Evolutionary conservation across 129 eudicot genomes (phyloP).

Genomic region (Pittosporum tobira): DNA sequence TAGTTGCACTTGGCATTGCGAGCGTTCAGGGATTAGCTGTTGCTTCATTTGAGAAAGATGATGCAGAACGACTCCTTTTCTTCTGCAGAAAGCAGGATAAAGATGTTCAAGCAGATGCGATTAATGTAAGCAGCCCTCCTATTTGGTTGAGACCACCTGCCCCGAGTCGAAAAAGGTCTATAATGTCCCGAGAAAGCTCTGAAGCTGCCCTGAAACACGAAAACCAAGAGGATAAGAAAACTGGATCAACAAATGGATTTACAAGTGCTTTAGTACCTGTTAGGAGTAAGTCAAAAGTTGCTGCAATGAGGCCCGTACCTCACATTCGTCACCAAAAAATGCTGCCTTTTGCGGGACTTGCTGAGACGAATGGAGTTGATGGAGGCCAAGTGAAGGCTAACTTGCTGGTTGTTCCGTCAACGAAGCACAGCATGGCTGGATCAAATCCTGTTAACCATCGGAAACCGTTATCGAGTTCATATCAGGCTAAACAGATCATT

Average conservation of each 20-base stretch:
- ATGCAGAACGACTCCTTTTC: slow-evolving; percentile 78
- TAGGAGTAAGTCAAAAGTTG: slow-evolving; percentile 58
- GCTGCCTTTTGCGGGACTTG: slow-evolving; percentile 69
- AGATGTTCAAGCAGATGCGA: slow-evolving; percentile 11
- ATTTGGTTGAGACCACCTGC: slow-evolving; percentile 86
- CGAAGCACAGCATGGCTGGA: slow-evolving; percentile 46
- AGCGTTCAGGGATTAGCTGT: slow-evolving; percentile 91
- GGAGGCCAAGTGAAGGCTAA: slow-evolving; percentile 44
- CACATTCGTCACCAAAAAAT: slow-evolving; percentile 69
- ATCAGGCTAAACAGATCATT: slow-evolving; percentile 74
- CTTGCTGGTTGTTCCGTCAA: slow-evolving; percentile 28
- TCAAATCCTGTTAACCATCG: slow-evolving; percentile 52
- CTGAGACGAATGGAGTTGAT: slow-evolving; percentile 54
- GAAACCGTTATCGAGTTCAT: slow-evolving; percentile 51
- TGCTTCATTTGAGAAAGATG: slow-evolving; percentile 90
- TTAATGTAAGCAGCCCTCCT: slow-evolving; percentile 31
- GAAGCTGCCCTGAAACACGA: slow-evolving; percentile 21
- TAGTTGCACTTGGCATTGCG: slow-evolving; percentile 87
- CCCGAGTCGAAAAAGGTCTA: slow-evolving; percentile 61
- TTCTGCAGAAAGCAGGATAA: slow-evolving; percentile 36
- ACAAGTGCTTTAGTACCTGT: slow-evolving; percentile 15
- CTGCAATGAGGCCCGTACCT: slow-evolving; percentile 88
- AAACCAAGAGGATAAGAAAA: slow-evolving; percentile 21
- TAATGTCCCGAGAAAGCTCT: slow-evolving; percentile 26
- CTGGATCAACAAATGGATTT: slow-evolving; percentile 37